Percentiles rank a stretch among this genome's conserved stretches.
These are phyloP conservation scores for Colletotrichum tropicale DNA, from an alignment of 2,329 filamentous ascomycete species.

Conservation along the genomic window DNA sequence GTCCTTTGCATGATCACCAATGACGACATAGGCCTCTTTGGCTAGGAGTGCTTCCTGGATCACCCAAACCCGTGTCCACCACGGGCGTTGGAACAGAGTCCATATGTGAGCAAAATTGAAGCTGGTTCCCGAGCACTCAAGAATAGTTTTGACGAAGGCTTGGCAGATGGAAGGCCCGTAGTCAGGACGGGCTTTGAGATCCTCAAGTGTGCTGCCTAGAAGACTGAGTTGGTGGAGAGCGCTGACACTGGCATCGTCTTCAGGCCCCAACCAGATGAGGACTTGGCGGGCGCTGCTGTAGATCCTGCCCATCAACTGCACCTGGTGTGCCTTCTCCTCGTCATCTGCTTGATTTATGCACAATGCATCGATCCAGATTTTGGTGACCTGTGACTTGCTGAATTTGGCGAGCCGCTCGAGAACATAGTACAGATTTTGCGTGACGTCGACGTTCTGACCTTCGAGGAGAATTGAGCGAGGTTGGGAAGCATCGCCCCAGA, in stretches of 20 bases:
- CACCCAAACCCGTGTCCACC: not conserved
- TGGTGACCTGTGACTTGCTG: not conserved
- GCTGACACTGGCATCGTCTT: not conserved
- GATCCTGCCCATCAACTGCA: constrained; percentile 26
- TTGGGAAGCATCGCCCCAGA: not conserved
- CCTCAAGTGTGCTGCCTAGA: not conserved
- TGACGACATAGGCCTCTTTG: not conserved
- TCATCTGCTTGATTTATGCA: constrained; percentile 4
- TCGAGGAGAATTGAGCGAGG: not conserved
- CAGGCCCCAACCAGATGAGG: constrained; percentile 37
- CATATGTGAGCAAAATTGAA: not conserved
- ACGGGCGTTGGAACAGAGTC: not conserved
- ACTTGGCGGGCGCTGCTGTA: constrained; percentile 35
- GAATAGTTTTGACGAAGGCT: not conserved
- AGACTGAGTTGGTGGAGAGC: not conserved
- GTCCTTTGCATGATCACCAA: not conserved
- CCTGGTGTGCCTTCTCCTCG: not conserved
- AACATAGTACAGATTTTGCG: not conserved
- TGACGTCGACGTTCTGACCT: not conserved
- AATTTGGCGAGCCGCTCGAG: not conserved
- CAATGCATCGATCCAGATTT: constrained; percentile 24
- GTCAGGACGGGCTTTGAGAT: not conserved
- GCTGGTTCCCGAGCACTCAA: not conserved
- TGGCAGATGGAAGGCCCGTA: not conserved
- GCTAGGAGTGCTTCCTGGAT: not conserved